Evolutionary conservation across 495 filamentous ascomycete genomes (phyloP).

Genomic region (Elaphomyces granulatus): DNA sequence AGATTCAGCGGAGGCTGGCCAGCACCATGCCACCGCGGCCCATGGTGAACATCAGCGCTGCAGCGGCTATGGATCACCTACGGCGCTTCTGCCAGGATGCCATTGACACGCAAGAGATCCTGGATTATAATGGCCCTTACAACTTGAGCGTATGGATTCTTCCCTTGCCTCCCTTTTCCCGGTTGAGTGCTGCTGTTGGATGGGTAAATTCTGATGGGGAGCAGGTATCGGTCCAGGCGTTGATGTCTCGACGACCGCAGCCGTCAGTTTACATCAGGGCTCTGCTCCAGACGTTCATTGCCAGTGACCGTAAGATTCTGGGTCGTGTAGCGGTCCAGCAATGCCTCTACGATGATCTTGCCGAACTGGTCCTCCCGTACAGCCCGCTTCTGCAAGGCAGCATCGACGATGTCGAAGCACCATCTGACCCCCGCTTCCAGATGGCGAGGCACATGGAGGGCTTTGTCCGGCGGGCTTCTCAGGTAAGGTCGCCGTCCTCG

Average conservation of each 20-base stretch:
- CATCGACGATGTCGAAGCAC: constrained; percentile 62
- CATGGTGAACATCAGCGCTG: constrained; percentile 61
- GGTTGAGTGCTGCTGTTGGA: too few species aligned
- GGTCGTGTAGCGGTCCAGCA: constrained; percentile 53
- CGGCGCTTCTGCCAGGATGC: constrained; percentile 58
- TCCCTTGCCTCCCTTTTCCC: neutral
- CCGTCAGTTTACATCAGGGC: constrained; percentile 75
- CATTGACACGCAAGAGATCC: constrained; percentile 48
- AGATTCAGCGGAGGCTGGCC: constrained; percentile 76
- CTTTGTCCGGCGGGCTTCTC: constrained; percentile 59
- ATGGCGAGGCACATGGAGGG: constrained; percentile 64
- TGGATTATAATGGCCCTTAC: constrained; percentile 52
- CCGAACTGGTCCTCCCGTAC: constrained; percentile 57
- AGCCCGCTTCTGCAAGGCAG: constrained; percentile 54
- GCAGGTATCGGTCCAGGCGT: constrained; percentile 43
- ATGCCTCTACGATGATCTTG: constrained; percentile 66
- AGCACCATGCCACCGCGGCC: constrained; percentile 88
- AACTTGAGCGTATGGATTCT: constrained; percentile 35
- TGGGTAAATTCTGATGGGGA: too few species aligned
- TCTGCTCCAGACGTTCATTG: constrained; percentile 61
- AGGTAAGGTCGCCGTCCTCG: constrained; percentile 23
- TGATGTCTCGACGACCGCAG: constrained; percentile 65
- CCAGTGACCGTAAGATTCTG: constrained; percentile 51
- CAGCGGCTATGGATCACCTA: constrained; percentile 56
- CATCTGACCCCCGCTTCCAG: constrained; percentile 60